Evolutionary conservation across 164 flowering plant species (phyloP), one percentile per base, ranked within the genome.

Genomic region (Aristolochia californica): DNA sequence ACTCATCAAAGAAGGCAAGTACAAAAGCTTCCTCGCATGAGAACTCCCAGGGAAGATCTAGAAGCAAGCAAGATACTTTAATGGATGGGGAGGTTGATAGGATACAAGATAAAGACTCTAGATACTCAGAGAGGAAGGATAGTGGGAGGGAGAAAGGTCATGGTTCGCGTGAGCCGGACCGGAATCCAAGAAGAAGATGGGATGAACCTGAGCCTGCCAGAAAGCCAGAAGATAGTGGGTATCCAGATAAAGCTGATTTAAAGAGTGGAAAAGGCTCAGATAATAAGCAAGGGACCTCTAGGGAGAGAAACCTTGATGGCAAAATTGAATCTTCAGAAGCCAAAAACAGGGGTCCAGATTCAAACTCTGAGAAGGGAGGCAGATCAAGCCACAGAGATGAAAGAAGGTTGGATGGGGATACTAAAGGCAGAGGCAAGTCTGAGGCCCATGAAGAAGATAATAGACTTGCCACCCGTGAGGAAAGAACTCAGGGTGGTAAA

Each of bases 101-200:
- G 66, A 52, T 56, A 25, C 27, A 53, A 16, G 86, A 84, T 49
- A 78, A 74, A 69, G 95, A 87, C 64, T 75, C 81, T 3, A 78
- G 75, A 68, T 59, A 72, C 63, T 73, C 76, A 34, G 84, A 76
- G 24, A 81, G 73, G 72, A 84, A 72, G 57, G 91, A 83, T 30
- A 74, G 73, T 61, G 64, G 73, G 62, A 74, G 80, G 67, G 95
- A 85, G 55, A 81, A 76, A 73, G 75, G 66, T 54, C 77, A 74
- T 60, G 85, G 83, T 25, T 74, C 80, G 56, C 76, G 82, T 57
- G 89, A 84, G 55, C 70, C 59, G 26, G 76, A 63, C 18, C 78
- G 76, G 54, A 78, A 54, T 58, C 70, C 75, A 10, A 71, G 78
- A 68, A 82, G 85, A 68, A 84, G 80, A 69, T 91, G 91, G 91